Percentiles rank a stretch among this genome's conserved stretches.
These are phyloP conservation scores for Fennellomyces sp. DNA, from an alignment of 371 early-diverging fungal species.

Conservation along the genomic window DNA sequence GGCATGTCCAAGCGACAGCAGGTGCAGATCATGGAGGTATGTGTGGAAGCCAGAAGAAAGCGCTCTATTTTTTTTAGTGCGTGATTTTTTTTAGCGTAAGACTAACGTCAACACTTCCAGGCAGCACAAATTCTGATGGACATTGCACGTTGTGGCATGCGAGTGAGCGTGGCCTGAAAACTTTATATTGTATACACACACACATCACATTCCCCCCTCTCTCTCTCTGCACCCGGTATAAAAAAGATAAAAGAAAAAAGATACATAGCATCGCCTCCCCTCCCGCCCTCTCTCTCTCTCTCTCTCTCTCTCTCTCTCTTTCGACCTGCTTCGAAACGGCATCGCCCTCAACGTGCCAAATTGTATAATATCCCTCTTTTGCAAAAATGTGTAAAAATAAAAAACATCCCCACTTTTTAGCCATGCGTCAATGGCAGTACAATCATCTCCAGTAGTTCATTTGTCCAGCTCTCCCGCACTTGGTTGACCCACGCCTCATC, in stretches of 20 bases:
- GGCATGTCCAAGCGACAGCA: conserved; percentile 45
- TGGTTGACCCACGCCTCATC: conserved; percentile 35
- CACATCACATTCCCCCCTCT: background rate
- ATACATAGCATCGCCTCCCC: no score
- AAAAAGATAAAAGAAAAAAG: no score
- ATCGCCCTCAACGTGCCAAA: no score
- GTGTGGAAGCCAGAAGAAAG: no score
- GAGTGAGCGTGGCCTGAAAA: conserved; percentile 30
- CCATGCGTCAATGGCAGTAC: conserved; percentile 46
- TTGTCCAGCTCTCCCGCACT: conserved; percentile 42
- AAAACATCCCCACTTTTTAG: background rate
- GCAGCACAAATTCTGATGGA: conserved; percentile 59
- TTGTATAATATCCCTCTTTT: background rate
- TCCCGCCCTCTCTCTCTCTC: background rate
- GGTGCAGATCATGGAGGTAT: conserved; percentile 51
- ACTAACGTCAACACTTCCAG: no score
- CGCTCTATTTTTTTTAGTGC: no score
- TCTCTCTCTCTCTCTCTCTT: background rate
- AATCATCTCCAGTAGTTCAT: conserved; percentile 46
- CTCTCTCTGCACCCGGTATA: no score
- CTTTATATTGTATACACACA: conserved; percentile 1
- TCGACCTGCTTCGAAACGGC: background rate
- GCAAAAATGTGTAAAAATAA: conserved; percentile 11
- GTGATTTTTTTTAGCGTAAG: conserved; percentile 7
- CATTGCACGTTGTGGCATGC: conserved; percentile 51